These are phyloP conservation scores for Coniella vitis DNA, from an alignment of 2,329 filamentous ascomycete genomes.

Conservation along the genomic window DNA sequence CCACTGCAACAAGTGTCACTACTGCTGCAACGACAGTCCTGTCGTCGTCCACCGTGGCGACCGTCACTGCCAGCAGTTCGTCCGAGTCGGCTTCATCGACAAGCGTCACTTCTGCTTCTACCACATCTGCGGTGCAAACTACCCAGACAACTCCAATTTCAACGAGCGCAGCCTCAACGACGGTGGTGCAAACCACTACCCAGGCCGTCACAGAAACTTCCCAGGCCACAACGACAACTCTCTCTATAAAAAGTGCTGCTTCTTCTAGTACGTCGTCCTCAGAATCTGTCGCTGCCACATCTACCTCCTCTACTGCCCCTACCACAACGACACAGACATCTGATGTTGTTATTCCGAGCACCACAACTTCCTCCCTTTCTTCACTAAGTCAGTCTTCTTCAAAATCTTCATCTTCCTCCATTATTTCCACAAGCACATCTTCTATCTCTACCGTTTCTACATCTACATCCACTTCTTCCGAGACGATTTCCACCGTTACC, in stretches of 20 bases:
- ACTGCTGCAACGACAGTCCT: slow-evolving; percentile 9
- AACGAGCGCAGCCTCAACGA: slow-evolving; percentile 19
- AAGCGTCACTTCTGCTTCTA: slow-evolving; percentile 4
- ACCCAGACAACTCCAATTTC: slow-evolving; percentile 18
- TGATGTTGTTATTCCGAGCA: slow-evolving; percentile 17
- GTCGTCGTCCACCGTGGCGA: slow-evolving; percentile 16
- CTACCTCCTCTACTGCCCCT: slow-evolving; percentile 19
- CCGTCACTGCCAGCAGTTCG: slow-evolving; percentile 15
- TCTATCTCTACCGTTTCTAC: slow-evolving; percentile 13
- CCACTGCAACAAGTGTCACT: slow-evolving; percentile 16
- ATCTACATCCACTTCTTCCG: slow-evolving; percentile 10
- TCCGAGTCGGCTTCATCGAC: neutral
- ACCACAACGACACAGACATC: slow-evolving; percentile 23
- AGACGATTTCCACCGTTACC: neutral
- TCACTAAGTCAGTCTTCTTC: slow-evolving; percentile 18
- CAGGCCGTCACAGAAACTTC: slow-evolving; percentile 11
- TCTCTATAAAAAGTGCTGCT: slow-evolving; percentile 16
- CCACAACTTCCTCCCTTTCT: slow-evolving; percentile 15
- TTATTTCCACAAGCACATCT: slow-evolving; percentile 9
- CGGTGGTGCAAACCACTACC: slow-evolving; percentile 19
- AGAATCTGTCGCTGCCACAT: slow-evolving; percentile 15
- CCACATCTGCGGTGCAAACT: slow-evolving; percentile 10
- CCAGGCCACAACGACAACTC: slow-evolving; percentile 21
- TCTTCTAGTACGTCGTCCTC: slow-evolving; percentile 25
- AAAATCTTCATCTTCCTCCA: slow-evolving; percentile 19